Conservation (phyloP, 2,329 filamentous ascomycete species). For the Sclerotiophoma versabilis region DNA sequence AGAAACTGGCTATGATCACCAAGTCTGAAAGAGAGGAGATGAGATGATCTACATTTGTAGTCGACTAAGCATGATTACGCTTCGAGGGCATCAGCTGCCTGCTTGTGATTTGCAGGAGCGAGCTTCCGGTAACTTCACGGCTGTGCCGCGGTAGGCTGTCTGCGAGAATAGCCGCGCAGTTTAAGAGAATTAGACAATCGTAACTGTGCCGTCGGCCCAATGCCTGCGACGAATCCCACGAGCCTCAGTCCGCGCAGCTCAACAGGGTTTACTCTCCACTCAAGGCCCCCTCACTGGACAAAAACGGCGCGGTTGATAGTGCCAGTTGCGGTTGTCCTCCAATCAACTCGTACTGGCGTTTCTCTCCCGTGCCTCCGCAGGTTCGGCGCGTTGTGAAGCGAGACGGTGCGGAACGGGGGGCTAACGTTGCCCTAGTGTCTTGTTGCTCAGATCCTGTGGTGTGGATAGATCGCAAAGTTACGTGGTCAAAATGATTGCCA, state of each 20-base stretch:
- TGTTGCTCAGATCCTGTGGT: constrained; percentile 17
- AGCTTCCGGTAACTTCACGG: not conserved
- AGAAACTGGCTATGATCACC: not conserved
- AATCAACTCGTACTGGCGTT: constrained; percentile 20
- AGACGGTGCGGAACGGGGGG: constrained; percentile 15
- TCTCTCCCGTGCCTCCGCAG: constrained; percentile 10
- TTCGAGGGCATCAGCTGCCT: constrained; percentile 5
- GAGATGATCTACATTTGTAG: constrained; percentile 10
- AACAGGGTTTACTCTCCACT: not conserved
- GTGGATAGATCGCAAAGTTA: constrained; percentile 18
- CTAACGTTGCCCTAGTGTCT: constrained; percentile 16
- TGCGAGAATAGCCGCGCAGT: constrained; percentile 7
- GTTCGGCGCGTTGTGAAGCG: constrained; percentile 19
- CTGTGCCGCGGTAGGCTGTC: not conserved
- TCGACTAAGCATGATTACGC: constrained; percentile 7
- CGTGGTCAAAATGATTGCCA: constrained; percentile 7
- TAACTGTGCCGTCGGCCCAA: constrained; percentile 8
- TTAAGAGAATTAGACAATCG: constrained; percentile 1
- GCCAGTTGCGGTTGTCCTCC: constrained; percentile 26
- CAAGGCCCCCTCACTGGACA: constrained; percentile 8
- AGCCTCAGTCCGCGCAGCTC: constrained; percentile 1
- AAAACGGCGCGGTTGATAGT: constrained; percentile 13
- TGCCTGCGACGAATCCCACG: not conserved
- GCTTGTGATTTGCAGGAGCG: not conserved
- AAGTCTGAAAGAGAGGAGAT: not conserved